Evolutionary conservation across 768 basidiomycete species (phyloP).

Genomic region (Naematelia aurantialba): DNA sequence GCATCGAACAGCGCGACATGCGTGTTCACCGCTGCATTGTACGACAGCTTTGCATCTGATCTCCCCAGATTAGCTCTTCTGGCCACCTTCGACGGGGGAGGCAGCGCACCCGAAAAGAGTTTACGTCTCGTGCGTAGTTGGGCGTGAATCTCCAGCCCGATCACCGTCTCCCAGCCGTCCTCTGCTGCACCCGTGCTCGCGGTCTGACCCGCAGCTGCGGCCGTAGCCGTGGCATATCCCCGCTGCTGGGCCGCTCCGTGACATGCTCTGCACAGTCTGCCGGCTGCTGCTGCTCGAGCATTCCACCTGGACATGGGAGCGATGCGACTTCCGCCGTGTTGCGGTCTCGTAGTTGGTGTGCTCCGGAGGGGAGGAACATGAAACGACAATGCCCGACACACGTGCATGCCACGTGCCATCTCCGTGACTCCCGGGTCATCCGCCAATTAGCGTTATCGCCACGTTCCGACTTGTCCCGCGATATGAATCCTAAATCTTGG

Average conservation of each 20-base stretch:
- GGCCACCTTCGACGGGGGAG: background rate
- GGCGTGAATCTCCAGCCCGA: conserved; percentile 94
- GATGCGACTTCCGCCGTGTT: background rate
- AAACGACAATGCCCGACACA: no score
- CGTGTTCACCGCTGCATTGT: conserved; percentile 64
- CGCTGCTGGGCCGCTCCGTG: no score
- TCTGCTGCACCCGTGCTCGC: no score
- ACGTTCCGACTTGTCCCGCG: no score
- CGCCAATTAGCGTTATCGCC: no score
- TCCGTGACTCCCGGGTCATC: no score
- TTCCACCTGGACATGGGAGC: background rate
- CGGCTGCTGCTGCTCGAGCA: background rate
- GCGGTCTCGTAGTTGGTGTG: no score
- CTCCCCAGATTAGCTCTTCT: conserved; percentile 9
- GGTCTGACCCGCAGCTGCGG: background rate
- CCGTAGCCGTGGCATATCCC: background rate
- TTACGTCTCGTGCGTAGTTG: conserved; percentile 84
- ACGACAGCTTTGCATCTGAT: conserved; percentile 27
- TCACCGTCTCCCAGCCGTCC: conserved; percentile 74
- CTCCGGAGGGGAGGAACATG: no score
- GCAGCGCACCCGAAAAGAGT: conserved; percentile 70
- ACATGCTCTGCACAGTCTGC: background rate
- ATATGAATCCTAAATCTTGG: no score
- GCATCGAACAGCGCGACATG: conserved; percentile 76
- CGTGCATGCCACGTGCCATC: no score